Conservation (phyloP, 1,284 basidiomycete genomes). For the Trametes pubescens region DNA sequence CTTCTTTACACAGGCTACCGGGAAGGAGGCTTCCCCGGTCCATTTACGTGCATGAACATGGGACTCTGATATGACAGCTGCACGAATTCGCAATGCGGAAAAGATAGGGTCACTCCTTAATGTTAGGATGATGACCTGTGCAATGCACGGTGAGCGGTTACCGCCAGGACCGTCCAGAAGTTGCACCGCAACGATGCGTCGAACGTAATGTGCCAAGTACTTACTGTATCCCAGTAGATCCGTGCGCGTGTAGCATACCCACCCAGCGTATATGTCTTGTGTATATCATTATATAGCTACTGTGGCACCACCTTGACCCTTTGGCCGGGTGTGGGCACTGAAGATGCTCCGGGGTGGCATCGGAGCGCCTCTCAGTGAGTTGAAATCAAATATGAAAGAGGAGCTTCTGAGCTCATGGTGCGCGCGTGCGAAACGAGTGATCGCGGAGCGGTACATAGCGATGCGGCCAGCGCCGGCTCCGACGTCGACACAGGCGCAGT, state of each 20-base stretch:
- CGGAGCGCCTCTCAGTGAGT: too few relatives aligned
- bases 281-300: neutral
- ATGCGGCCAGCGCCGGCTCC: too few relatives aligned
- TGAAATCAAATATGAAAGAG: too few relatives aligned
- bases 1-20: conserved; percentile 30
- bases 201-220: neutral
- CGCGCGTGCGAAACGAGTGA: conserved; percentile 1
- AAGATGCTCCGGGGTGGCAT: too few relatives aligned
- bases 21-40: conserved; percentile 30
- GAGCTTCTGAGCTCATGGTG: neutral
- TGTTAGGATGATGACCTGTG: neutral
- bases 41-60: conserved; percentile 35
- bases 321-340: too few relatives aligned
- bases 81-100: neutral
- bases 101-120: neutral
- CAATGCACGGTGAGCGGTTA: neutral
- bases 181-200: neutral
- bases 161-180: neutral
- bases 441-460: neutral
- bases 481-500: too few relatives aligned
- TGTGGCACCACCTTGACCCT: too few relatives aligned
- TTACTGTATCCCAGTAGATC: neutral
- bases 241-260: neutral
- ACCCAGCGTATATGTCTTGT: neutral
- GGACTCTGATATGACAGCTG: conserved; percentile 3